These are phyloP conservation scores for Silene coronaria DNA, from an alignment of 179 eudicot genomes.

Conservation along the genomic window DNA sequence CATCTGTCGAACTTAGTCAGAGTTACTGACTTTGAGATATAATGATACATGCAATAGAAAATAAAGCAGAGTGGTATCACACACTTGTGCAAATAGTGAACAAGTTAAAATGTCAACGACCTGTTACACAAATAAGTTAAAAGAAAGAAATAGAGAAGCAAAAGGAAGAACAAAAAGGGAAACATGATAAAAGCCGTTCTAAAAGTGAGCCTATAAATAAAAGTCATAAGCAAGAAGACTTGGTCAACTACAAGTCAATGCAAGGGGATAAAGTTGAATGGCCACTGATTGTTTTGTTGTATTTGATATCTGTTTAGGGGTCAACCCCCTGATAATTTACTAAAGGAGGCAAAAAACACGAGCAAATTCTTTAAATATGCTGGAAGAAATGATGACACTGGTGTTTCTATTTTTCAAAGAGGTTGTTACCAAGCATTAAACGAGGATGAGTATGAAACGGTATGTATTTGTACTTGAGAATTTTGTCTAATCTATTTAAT, in stretches of 20 bases:
- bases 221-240: too few species aligned
- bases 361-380: slow-evolving; percentile 85
- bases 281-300: slow-evolving; percentile 16
- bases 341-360: slow-evolving; percentile 75
- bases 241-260: not conserved
- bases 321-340: slow-evolving; percentile 92
- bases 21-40: too few species aligned
- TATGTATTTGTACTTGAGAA: slow-evolving; percentile 39
- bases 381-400: slow-evolving; percentile 52
- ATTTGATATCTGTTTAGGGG: slow-evolving; percentile 48
- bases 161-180: too few species aligned
- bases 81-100: too few species aligned
- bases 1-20: too few species aligned
- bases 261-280: not conserved
- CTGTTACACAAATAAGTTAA: too few species aligned
- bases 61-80: too few species aligned
- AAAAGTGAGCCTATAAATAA: too few species aligned
- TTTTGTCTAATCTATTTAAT: slow-evolving; percentile 6
- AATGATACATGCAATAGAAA: too few species aligned
- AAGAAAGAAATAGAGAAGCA: too few species aligned
- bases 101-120: too few species aligned
- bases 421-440: slow-evolving; percentile 64
- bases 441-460: slow-evolving; percentile 89
- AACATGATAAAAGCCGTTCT: too few species aligned
- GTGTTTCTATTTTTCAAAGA: slow-evolving; percentile 32